These are phyloP conservation scores for Leishmania turanica DNA, from an alignment of 208 protist genomes.

Conservation along the genomic window DNA sequence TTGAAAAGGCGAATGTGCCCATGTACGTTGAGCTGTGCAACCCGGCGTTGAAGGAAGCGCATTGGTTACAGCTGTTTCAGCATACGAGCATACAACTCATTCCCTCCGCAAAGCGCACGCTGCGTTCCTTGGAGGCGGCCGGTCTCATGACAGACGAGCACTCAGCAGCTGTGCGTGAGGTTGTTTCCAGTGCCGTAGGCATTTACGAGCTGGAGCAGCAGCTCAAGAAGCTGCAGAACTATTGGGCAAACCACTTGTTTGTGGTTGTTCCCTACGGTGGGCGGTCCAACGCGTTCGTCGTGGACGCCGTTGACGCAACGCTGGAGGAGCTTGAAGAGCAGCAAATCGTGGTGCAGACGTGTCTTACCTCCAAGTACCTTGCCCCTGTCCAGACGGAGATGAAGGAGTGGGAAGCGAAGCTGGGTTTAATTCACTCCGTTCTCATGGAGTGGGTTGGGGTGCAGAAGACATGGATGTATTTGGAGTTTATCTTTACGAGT, in stretches of 20 bases:
- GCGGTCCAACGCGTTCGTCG: constrained; percentile 78
- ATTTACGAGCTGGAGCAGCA: constrained; percentile 88
- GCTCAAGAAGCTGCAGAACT: constrained; percentile 81
- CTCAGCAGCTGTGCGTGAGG: constrained; percentile 65
- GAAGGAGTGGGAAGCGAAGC: constrained; percentile 83
- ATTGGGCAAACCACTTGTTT: constrained; percentile 72
- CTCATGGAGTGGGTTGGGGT: constrained; percentile 94
- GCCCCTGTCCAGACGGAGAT: constrained; percentile 59
- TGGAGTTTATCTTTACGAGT: constrained; percentile 97
- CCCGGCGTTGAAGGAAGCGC: constrained; percentile 82
- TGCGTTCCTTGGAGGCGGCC: constrained; percentile 39
- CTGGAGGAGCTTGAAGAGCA: constrained; percentile 90
- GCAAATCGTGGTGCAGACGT: constrained; percentile 88
- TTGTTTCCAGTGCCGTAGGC: constrained; percentile 86
- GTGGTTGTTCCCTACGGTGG: constrained; percentile 72
- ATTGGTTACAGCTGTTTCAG: constrained; percentile 85
- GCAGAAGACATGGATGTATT: constrained; percentile 97
- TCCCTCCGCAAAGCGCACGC: constrained; percentile 46
- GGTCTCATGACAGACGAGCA: constrained; percentile 55
- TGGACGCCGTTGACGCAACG: constrained; percentile 86
- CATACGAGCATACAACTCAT: constrained; percentile 42
- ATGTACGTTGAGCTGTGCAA: constrained; percentile 86
- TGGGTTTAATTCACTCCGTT: constrained; percentile 78
- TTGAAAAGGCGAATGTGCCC: constrained; percentile 75
- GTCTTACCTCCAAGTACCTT: constrained; percentile 83